Evolutionary conservation across 129 eudicot species (phyloP), one percentile per base, ranked within the genome.

Genomic region (Helianthus tuberosus): DNA sequence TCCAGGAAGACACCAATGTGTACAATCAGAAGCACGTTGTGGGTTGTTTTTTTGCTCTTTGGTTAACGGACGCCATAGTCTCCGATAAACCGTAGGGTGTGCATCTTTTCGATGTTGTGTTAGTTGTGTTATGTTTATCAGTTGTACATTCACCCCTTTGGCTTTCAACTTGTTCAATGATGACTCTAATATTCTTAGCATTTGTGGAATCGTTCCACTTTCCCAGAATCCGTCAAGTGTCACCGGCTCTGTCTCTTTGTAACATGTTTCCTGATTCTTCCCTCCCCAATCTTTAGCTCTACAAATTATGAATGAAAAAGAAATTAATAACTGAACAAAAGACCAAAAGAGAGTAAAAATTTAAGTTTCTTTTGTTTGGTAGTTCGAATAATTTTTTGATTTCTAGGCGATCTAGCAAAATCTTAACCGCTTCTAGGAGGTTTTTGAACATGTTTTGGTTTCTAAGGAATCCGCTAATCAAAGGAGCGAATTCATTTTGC

Each of bases 1-100:
- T 12, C 88, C 85, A 0, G 88, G 85, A 77, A 84, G 89, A 64
- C 89, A 84, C 89, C 89, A 84, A 77, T 84, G 89, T 15, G 81
- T 69, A 73, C 89, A 84, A 35, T 84, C 85, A 3, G 85, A 74
- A 41, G 81, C 75, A 41, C 66, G 70, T 5, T 68, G 54, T 0
- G 85, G 89, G 38, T 64, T 68, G 12, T 77, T 68, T 14, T 73
- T 14, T 64, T 84, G 80, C 57, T 77, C 73, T 10, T 81, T 20
- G 1, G 78, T 74, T 49, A 84, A 36, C 0, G 83, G 75, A 57
- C 75, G 74, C 73, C 81, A 81, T 0, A 68, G 77, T 48, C 66
- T 68, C 54, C 78, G 70, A 20, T 84, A 47, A n/a, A 81, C 61
- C 0, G 85, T 73, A 38, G 88, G 82, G 25, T 81, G 89, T 16